A percentile compares a stretch with the other conserved stretches of the same genome.
Conservation (phyloP, 331 rosid genomes). For the Malus hybrid region DNA sequence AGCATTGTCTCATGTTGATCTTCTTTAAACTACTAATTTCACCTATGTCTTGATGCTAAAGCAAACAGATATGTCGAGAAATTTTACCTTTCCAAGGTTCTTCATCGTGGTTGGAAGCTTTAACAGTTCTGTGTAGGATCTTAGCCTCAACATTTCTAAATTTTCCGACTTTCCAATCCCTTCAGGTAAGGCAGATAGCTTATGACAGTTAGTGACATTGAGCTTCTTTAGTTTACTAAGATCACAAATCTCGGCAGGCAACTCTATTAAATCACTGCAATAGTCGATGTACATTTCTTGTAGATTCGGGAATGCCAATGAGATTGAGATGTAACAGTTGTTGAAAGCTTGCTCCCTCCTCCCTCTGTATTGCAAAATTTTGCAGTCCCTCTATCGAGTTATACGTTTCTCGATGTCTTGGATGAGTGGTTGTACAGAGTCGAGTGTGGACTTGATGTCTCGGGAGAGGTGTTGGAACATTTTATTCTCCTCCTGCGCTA, state of each 20-base stretch:
- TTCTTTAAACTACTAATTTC: conserved; percentile 8
- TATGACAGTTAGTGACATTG: conserved; percentile 5
- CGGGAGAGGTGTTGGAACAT: background rate
- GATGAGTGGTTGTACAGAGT: background rate
- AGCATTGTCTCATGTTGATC: conserved; percentile 18
- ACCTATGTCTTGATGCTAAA: conserved; percentile 20
- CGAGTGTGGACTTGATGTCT: background rate
- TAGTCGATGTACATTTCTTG: conserved; percentile 12
- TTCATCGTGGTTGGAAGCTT: conserved; percentile 13
- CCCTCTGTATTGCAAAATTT: too few relatives aligned
- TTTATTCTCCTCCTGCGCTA: background rate
- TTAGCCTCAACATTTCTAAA: conserved; percentile 20
- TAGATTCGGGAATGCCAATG: conserved; percentile 4
- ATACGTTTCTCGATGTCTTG: background rate
- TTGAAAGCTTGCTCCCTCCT: background rate
- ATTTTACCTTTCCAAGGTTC: background rate
- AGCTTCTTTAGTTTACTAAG: background rate
- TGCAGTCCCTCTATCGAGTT: background rate
- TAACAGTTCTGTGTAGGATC: conserved; percentile 12
- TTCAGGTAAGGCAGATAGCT: conserved; percentile 12
- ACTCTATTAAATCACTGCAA: conserved; percentile 7
- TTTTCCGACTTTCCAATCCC: conserved; percentile 9
- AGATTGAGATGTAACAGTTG: background rate
- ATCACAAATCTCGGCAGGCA: background rate
- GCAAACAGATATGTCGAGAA: conserved; percentile 23